phyloP scores from a whole-genome alignment of 768 basidiomycete species.

The Dioszegia crocea region DNA sequence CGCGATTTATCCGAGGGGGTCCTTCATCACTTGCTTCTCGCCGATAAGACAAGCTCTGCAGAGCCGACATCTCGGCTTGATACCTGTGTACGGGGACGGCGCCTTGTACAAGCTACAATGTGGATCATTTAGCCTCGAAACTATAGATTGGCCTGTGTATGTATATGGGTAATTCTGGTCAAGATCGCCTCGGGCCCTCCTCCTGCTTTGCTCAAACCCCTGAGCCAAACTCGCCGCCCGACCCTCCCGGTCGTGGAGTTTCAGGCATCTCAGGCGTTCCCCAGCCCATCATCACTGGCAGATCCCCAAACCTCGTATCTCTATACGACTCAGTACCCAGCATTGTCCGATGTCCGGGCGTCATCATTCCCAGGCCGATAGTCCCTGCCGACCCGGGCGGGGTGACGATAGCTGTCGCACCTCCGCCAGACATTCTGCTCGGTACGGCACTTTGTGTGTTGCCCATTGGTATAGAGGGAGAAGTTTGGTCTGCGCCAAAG shows the following conservation, averaged over 20 bases:
- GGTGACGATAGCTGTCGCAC: neutral
- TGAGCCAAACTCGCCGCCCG: slow-evolving; percentile 2
- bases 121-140: too few species aligned
- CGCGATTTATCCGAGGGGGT: neutral
- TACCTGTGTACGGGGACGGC: too few species aligned
- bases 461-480: neutral
- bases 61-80: too few species aligned
- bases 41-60: too few species aligned
- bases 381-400: neutral
- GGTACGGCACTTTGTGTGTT: neutral
- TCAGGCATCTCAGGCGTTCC: slow-evolving; percentile 16
- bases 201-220: slow-evolving; percentile 1
- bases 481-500: too few species aligned
- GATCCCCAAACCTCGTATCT: slow-evolving; percentile 40
- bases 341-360: slow-evolving; percentile 38
- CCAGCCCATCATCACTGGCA: slow-evolving; percentile 25
- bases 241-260: slow-evolving; percentile 1
- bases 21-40: neutral
- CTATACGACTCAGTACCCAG: slow-evolving; percentile 39
- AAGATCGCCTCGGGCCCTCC: neutral
- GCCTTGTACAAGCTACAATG: too few species aligned
- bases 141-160: too few species aligned
- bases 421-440: too few species aligned
- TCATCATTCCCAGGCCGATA: slow-evolving; percentile 14
- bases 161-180: neutral